Evolutionary conservation across 305 asterid species (phyloP).

Genomic region (Lippia alba): DNA sequence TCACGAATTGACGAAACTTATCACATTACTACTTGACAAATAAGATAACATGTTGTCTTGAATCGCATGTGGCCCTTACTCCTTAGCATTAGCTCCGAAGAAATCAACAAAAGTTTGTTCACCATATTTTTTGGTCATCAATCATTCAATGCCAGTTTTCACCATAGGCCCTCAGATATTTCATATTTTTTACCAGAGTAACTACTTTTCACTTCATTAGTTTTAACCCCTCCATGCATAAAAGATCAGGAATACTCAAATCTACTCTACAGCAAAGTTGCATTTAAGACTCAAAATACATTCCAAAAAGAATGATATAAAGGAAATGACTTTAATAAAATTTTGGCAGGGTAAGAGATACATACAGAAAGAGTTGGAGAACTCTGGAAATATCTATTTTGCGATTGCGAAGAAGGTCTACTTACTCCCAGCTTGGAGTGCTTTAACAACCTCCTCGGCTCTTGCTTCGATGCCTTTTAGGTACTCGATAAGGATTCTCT

Average conservation of each 20-base stretch:
- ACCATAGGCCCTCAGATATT: not conserved
- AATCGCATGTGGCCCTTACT: slow-evolving; percentile 9
- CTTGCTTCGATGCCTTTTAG: slow-evolving; percentile 87
- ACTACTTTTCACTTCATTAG: not conserved
- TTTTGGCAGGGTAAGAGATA: not conserved
- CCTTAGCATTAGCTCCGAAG: slow-evolving; percentile 11
- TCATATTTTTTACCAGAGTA: not conserved
- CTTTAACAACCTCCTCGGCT: slow-evolving; percentile 63
- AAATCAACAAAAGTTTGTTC: not conserved
- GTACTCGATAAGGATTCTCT: slow-evolving; percentile 85
- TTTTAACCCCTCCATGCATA: too few relatives aligned
- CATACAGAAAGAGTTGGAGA: not conserved
- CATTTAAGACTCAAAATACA: not conserved
- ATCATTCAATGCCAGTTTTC: slow-evolving; percentile 6
- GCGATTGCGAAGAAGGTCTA: slow-evolving; percentile 19
- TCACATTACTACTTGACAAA: slow-evolving; percentile 2
- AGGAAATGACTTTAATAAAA: not conserved
- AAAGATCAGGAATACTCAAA: too few relatives aligned
- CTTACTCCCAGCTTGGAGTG: slow-evolving; percentile 55
- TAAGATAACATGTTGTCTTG: not conserved
- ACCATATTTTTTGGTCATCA: slow-evolving; percentile 21
- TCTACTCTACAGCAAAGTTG: slow-evolving; percentile 9
- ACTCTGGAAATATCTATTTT: not conserved
- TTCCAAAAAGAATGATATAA: not conserved
- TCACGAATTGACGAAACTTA: not conserved